A percentile compares a stretch with the other conserved stretches of the same genome.
These are phyloP conservation scores for Xylariales sp. DNA, from an alignment of 2,329 filamentous ascomycete genomes.

Conservation along the genomic window DNA sequence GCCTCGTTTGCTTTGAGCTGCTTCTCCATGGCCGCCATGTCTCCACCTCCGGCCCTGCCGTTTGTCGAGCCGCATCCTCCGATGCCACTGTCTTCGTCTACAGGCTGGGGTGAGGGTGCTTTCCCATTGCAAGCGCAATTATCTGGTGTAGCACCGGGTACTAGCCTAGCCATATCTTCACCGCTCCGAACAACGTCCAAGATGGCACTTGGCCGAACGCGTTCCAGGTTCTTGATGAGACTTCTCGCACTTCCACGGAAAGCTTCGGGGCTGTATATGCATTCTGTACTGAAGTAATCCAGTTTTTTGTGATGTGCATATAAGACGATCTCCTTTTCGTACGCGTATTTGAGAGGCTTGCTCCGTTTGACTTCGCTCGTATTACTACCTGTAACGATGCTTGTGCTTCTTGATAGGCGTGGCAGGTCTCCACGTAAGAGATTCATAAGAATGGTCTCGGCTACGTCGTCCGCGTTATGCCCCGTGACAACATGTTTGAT, in stretches of 20 bases:
- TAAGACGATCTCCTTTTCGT: slow-evolving; percentile 98
- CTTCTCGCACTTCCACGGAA: slow-evolving; percentile 92
- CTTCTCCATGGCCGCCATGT: slow-evolving; percentile 86
- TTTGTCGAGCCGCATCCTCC: slow-evolving; percentile 82
- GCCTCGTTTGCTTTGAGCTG: slow-evolving; percentile 73
- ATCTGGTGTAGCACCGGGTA: slow-evolving; percentile 68
- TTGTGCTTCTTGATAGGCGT: slow-evolving; percentile 86
- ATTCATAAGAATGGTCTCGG: slow-evolving; percentile 98
- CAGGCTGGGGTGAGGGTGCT: slow-evolving; percentile 49
- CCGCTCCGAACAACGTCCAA: slow-evolving; percentile 94
- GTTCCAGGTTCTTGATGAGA: slow-evolving; percentile 94
- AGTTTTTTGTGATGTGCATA: slow-evolving; percentile 97
- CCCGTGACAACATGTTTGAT: slow-evolving; percentile 96
- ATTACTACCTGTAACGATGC: slow-evolving; percentile 82
- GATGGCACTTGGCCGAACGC: slow-evolving; percentile 92
- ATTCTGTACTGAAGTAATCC: slow-evolving; percentile 98
- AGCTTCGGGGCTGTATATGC: slow-evolving; percentile 97
- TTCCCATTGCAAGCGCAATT: slow-evolving; percentile 61
- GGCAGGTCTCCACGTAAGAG: slow-evolving; percentile 89
- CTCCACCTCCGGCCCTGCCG: slow-evolving; percentile 74
- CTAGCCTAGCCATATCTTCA: slow-evolving; percentile 94
- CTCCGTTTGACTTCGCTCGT: slow-evolving; percentile 92
- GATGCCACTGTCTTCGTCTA: slow-evolving; percentile 63
- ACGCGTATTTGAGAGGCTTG: slow-evolving; percentile 97
- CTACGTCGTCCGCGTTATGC: slow-evolving; percentile 97